phyloP scores from a whole-genome alignment of 2,329 filamentous ascomycete species.

The Nothophaeocryptopus gaeumannii region DNA sequence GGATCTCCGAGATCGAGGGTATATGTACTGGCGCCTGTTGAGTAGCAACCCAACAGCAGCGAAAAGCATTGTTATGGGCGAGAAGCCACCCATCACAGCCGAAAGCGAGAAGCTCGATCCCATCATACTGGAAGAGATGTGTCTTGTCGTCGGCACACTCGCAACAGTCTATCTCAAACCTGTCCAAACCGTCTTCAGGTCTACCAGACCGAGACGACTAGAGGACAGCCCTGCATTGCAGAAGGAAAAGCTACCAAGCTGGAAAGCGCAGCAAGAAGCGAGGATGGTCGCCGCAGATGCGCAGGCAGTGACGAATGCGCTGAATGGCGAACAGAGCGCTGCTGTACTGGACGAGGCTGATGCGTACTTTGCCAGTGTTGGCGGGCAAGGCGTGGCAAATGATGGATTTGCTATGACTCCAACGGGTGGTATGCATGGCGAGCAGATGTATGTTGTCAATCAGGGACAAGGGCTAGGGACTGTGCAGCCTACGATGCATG shows the following conservation, averaged over 20 bases:
- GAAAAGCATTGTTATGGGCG: slow-evolving; percentile 89
- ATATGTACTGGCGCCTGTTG: slow-evolving; percentile 98
- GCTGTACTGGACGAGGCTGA: slow-evolving; percentile 71
- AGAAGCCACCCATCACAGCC: slow-evolving; percentile 93
- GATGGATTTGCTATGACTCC: slow-evolving; percentile 50
- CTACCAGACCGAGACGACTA: slow-evolving; percentile 75
- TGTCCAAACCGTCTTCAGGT: slow-evolving; percentile 93
- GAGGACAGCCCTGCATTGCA: slow-evolving; percentile 84
- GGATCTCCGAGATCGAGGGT: slow-evolving; percentile 89
- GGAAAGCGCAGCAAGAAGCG: slow-evolving; percentile 42
- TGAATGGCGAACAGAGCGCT: slow-evolving; percentile 17
- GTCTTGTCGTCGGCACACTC: slow-evolving; percentile 89
- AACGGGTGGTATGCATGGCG: slow-evolving; percentile 36
- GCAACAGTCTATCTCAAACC: slow-evolving; percentile 98
- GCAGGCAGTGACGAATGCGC: slow-evolving; percentile 60
- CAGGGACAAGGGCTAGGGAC: slow-evolving; percentile 76
- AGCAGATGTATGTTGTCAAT: slow-evolving; percentile 66
- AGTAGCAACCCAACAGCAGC: slow-evolving; percentile 87
- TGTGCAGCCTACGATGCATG: slow-evolving; percentile 66
- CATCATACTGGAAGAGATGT: slow-evolving; percentile 91
- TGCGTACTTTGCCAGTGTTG: slow-evolving; percentile 77
- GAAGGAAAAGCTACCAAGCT: slow-evolving; percentile 62
- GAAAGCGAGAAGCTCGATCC: slow-evolving; percentile 94
- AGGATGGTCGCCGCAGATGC: slow-evolving; percentile 40
- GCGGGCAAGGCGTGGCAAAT: slow-evolving; percentile 64